phyloP scores from a whole-genome alignment of 2,329 filamentous ascomycete species.

The Mariannaea elegans region DNA sequence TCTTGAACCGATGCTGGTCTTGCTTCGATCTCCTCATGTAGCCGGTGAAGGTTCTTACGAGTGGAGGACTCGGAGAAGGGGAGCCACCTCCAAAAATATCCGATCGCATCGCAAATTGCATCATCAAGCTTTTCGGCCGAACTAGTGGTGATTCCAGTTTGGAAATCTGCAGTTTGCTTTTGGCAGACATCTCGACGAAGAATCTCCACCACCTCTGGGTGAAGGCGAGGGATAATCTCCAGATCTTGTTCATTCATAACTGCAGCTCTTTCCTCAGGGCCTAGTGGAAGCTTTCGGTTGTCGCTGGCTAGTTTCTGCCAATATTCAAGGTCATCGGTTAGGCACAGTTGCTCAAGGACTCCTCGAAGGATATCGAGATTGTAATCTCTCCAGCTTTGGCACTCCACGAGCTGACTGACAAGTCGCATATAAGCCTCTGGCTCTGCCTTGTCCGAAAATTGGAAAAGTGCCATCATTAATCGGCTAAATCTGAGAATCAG shows the following conservation, averaged over 20 bases:
- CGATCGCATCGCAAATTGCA: too few species aligned
- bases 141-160: too few species aligned
- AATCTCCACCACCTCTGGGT: background rate
- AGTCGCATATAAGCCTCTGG: conserved; percentile 22
- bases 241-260: background rate
- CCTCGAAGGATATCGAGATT: conserved; percentile 10
- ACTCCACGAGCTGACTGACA: conserved; percentile 1
- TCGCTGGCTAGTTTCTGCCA: conserved; percentile 10
- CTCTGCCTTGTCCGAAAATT: conserved; percentile 29
- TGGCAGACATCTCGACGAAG: background rate
- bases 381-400: background rate
- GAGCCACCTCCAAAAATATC: too few species aligned
- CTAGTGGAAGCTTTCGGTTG: background rate
- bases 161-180: too few species aligned
- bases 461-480: conserved; percentile 29
- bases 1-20: too few species aligned
- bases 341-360: conserved; percentile 23
- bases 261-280: background rate
- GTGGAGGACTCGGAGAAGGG: too few species aligned
- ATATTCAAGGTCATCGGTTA: conserved; percentile 21
- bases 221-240: background rate
- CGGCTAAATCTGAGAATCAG: conserved; percentile 31
- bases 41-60: too few species aligned
- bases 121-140: too few species aligned
- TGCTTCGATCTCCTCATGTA: too few species aligned